Evolutionary conservation across 306 rosid genomes (phyloP), one percentile per base, ranked within the genome.

Genomic region (Pachyrhizus erosus): DNA sequence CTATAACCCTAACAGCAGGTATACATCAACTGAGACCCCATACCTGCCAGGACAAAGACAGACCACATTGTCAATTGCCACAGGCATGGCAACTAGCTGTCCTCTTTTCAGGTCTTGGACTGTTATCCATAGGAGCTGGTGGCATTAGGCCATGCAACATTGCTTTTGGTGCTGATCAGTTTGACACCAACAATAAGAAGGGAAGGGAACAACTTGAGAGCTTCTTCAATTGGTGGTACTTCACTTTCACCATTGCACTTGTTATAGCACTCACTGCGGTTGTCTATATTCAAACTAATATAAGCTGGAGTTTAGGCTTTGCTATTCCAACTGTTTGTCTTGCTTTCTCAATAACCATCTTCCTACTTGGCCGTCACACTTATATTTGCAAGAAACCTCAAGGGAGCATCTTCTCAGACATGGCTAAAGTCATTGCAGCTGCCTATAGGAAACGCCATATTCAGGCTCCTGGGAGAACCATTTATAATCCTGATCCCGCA

Each of bases 141-240:
- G 93, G 95, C 15, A 90, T 93, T 58, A 84, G 97, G 85, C 98
- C 97, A 31, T 93, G 97, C 88, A 94, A 91, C 84, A 89, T 94
- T 21, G 94, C 97, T 5, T 91, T 92, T 27, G 97, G 97, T 24
- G 98, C 93, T 6, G 95, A 94, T 66, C 97, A 94, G 51, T 94
- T 93, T 54, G 93, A 95, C 77, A 73, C 90, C 14, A 85, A 18
- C 1, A 95, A 93, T n/a, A 82, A 82, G 9, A 88, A 88, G 74
- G 98, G 98, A 1, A 93, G 51, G 67, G 81, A 68, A 18, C 94
- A 90, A 80, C 72, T 94, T 1, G 88, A 88, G 83, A 90, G 97
- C 80, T 94, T 94, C 86, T 94, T 90, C 87, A 91, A 92, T 43
- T 91, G 97, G 97, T 92, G 98, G 98, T 94, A 94, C 83, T 88